Evolutionary conservation across 257 asterid genomes (phyloP).

Genomic region (Oldenlandia corymbosa): DNA sequence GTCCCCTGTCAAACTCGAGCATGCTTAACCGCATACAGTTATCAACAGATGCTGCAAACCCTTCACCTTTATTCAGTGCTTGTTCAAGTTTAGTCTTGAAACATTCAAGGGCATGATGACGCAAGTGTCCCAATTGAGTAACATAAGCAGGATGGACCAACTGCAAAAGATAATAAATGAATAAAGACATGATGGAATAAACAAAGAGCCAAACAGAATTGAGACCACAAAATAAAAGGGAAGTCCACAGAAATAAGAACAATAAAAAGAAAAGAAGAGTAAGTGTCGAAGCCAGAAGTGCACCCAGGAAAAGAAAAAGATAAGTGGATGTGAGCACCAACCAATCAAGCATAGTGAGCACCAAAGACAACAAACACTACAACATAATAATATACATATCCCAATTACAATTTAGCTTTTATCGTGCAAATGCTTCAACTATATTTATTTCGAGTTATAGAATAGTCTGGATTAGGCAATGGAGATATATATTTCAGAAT

Average conservation of each 20-base stretch:
- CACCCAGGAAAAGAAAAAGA: neutral
- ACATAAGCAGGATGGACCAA: constrained; percentile 93
- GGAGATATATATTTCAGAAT: neutral
- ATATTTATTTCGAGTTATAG: neutral
- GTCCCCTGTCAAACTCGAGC: constrained; percentile 46
- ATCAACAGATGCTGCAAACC: constrained; percentile 54
- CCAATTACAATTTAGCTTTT: neutral
- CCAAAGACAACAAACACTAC: neutral
- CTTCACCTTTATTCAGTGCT: constrained; percentile 70
- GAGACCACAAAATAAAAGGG: constrained; percentile 8
- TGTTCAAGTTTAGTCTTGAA: constrained; percentile 64
- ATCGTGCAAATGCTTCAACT: neutral
- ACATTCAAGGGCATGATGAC: constrained; percentile 55
- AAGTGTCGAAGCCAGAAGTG: neutral
- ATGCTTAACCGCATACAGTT: constrained; percentile 32
- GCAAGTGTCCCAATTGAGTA: constrained; percentile 85
- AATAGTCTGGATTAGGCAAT: too few relatives aligned
- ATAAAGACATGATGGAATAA: too few relatives aligned
- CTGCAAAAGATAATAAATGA: constrained; percentile 50
- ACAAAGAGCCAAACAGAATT: neutral
- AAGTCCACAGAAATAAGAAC: neutral
- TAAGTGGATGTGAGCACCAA: neutral
- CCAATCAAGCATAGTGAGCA: neutral
- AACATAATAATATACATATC: neutral
- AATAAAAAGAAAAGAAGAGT: neutral